phyloP scores from a whole-genome alignment of 2,329 filamentous ascomycete species.

The Fusarium ramigenum region DNA sequence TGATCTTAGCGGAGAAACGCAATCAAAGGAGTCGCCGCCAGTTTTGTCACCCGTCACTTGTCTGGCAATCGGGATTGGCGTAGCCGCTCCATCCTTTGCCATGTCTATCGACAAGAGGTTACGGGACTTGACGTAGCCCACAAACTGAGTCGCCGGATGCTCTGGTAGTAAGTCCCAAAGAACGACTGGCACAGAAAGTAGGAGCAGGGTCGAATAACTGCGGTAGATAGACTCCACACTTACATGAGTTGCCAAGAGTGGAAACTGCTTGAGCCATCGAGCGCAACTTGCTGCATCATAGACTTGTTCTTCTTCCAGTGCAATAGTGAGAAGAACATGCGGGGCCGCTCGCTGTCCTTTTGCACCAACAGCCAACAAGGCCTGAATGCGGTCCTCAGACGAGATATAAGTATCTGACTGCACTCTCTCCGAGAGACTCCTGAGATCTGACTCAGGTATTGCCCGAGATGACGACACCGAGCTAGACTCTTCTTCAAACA shows the following conservation, averaged over 20 bases:
- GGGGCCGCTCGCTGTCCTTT: conserved; percentile 37
- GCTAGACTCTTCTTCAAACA: conserved; percentile 30
- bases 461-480: conserved; percentile 35
- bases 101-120: conserved; percentile 32
- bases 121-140: conserved; percentile 40
- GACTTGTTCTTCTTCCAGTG: conserved; percentile 40
- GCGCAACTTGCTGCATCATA: conserved; percentile 39
- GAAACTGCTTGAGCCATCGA: conserved; percentile 44
- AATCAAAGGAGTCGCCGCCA: conserved; percentile 22
- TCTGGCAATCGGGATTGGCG: conserved; percentile 39
- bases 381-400: conserved; percentile 37
- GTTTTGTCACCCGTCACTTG: conserved; percentile 21
- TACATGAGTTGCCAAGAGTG: conserved; percentile 40
- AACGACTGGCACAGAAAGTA: conserved; percentile 41
- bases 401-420: conserved; percentile 33
- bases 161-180: conserved; percentile 40
- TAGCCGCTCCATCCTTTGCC: conserved; percentile 10
- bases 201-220: conserved; percentile 39
- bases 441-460: conserved; percentile 30
- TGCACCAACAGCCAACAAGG: conserved; percentile 30
- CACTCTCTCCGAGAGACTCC: conserved; percentile 36
- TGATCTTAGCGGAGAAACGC: conserved; percentile 32
- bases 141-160: conserved; percentile 41
- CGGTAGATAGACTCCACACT: conserved; percentile 39
- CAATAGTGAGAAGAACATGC: conserved; percentile 40